Conservation (phyloP, 2,329 filamentous ascomycete genomes). For the Cladophialophora chaetospira region DNA sequence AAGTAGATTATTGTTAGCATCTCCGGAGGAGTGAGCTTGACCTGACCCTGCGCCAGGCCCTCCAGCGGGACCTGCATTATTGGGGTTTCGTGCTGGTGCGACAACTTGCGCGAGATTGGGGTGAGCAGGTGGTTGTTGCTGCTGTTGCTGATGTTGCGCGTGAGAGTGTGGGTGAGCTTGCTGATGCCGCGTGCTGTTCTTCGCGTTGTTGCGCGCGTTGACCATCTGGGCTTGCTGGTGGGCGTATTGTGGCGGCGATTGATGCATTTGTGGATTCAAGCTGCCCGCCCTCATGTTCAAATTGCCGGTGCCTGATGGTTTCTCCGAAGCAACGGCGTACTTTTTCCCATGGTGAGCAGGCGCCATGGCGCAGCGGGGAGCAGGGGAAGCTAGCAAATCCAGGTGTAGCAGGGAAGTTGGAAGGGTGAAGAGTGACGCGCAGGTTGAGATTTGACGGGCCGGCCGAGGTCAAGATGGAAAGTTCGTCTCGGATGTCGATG, state of each 20-base stretch:
- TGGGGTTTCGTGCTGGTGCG: constrained; percentile 11
- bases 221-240: constrained; percentile 5
- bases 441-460: constrained; percentile 13
- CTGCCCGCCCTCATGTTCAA: constrained; percentile 9
- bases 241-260: constrained; percentile 2
- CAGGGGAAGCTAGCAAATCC: constrained; percentile 13
- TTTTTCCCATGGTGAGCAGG: constrained; percentile 22
- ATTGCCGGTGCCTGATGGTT: constrained; percentile 16
- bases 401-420: constrained; percentile 21
- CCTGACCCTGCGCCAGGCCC: constrained; percentile 10
- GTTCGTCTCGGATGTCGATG: constrained; percentile 17
- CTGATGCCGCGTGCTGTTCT: constrained; percentile 10
- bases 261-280: constrained; percentile 7
- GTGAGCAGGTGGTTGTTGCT: constrained; percentile 5
- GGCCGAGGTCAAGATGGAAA: constrained; percentile 10
- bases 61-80: constrained; percentile 5
- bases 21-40: not conserved
- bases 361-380: constrained; percentile 24
- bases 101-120: constrained; percentile 13
- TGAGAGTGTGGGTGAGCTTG: constrained; percentile 10
- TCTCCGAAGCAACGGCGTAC: constrained; percentile 28
- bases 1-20: constrained; percentile 13
- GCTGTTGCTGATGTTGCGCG: not conserved
- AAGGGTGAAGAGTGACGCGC: constrained; percentile 14
- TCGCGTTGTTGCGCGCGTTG: constrained; percentile 5